These are phyloP conservation scores for Thelephora terrestris DNA, from an alignment of 1,284 basidiomycete genomes.

Conservation along the genomic window DNA sequence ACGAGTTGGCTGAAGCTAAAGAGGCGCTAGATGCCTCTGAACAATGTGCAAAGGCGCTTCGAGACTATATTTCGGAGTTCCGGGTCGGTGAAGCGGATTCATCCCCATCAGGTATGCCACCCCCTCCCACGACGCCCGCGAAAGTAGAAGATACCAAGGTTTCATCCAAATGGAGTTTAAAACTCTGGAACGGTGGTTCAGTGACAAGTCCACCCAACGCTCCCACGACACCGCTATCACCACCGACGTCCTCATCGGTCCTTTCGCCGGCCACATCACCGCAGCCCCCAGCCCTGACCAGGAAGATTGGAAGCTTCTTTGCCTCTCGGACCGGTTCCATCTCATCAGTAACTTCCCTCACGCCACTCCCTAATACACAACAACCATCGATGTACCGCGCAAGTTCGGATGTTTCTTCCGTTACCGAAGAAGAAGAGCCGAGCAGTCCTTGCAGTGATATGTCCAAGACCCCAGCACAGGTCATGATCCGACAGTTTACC, in stretches of 20 bases:
- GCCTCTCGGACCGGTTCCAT: constrained; percentile 38
- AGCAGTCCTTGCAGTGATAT: constrained; percentile 39
- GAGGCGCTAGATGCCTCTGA: constrained; percentile 87
- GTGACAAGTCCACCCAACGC: constrained; percentile 12
- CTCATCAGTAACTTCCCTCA: constrained; percentile 29
- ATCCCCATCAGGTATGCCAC: constrained; percentile 1
- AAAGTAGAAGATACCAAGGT: constrained; percentile 6
- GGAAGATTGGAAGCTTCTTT: constrained; percentile 64
- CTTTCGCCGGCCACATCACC: constrained; percentile 22
- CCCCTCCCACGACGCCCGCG: constrained; percentile 3
- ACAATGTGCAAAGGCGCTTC: constrained; percentile 68
- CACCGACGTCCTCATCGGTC: constrained; percentile 11
- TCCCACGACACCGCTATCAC: constrained; percentile 15
- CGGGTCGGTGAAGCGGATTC: constrained; percentile 34
- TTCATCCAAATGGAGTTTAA: constrained; percentile 31
- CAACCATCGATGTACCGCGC: constrained; percentile 18
- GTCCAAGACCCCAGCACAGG: constrained; percentile 16
- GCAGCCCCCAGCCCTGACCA: constrained; percentile 33
- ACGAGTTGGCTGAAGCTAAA: constrained; percentile 63
- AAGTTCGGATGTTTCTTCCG: constrained; percentile 38
- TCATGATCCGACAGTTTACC: constrained; percentile 23
- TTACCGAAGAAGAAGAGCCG: constrained; percentile 37
- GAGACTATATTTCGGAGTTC: constrained; percentile 78
- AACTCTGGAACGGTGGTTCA: constrained; percentile 47
- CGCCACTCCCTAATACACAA: constrained; percentile 1